phyloP scores from a whole-genome alignment of 805 yeast species.

The Naumovozyma baii region DNA sequence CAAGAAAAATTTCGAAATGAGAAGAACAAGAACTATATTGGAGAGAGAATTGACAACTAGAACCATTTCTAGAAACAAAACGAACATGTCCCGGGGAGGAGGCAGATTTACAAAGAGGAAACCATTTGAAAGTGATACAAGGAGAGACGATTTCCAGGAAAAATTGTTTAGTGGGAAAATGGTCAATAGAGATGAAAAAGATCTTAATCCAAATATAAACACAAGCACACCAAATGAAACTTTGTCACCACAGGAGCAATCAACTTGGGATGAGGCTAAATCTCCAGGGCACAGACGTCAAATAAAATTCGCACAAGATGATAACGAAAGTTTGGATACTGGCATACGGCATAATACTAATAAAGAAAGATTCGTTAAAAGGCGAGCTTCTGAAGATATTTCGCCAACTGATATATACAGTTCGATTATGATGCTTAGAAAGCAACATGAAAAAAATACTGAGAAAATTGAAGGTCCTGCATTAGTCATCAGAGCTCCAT shows the following conservation, averaged over 20 bases:
- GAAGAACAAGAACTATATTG: conserved; percentile 46
- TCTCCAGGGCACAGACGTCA: background rate
- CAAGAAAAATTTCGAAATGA: conserved; percentile 68
- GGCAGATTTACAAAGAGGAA: background rate
- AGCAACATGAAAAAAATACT: conserved; percentile 33
- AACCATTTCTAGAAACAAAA: conserved; percentile 19
- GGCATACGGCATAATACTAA: background rate
- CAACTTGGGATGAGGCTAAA: background rate
- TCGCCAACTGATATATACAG: conserved; percentile 77
- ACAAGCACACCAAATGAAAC: background rate
- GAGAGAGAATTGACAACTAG: conserved; percentile 26
- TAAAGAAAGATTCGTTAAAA: conserved; percentile 26
- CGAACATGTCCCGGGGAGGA: background rate
- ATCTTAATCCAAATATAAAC: background rate
- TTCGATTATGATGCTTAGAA: conserved; percentile 74
- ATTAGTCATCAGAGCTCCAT: conserved; percentile 63
- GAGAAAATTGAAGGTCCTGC: conserved; percentile 68
- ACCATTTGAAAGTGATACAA: background rate
- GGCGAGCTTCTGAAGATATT: conserved; percentile 37
- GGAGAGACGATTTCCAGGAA: conserved; percentile 24
- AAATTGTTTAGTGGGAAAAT: conserved; percentile 30
- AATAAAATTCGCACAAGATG: background rate
- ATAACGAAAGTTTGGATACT: background rate
- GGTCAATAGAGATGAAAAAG: conserved; percentile 26
- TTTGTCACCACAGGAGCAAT: background rate